Conservation (phyloP, 139 green algal genomes). For the Haematococcus sp. region DNA sequence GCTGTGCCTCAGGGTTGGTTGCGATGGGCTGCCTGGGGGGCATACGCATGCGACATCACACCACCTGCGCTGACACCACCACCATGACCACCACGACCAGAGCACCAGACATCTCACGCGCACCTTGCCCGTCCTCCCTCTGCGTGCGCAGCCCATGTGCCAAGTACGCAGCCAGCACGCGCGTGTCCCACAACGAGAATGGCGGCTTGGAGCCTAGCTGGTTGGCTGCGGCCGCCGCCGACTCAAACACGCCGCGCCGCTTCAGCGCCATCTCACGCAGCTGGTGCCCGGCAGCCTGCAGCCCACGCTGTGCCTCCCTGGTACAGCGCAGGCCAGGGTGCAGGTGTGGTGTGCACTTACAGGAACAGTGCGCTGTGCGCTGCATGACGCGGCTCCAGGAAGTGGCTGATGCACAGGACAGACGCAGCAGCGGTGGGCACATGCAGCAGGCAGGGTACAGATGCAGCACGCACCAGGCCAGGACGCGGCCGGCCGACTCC, state of each 20-base stretch:
- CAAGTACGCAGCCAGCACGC: slow-evolving; percentile 24
- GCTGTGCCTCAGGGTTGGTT: too few species aligned
- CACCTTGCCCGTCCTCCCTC: neutral
- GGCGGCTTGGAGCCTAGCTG: slow-evolving; percentile 19
- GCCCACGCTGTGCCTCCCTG: neutral
- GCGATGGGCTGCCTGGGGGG: too few species aligned
- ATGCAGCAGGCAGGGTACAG: too few species aligned
- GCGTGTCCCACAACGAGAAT: slow-evolving; percentile 18
- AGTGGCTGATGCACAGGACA: too few species aligned
- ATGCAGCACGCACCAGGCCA: too few species aligned
- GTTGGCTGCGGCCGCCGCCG: neutral
- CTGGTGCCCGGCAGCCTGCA: neutral
- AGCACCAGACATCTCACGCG: too few species aligned
- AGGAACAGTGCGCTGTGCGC: neutral
- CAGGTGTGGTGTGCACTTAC: neutral
- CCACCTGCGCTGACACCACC: too few species aligned
- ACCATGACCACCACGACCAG: too few species aligned
- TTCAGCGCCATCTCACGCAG: neutral
- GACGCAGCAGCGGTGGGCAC: too few species aligned
- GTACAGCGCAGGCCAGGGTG: neutral
- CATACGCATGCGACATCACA: too few species aligned
- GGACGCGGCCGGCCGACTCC: too few species aligned
- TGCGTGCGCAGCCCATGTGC: neutral
- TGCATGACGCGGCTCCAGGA: neutral
- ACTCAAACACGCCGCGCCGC: slow-evolving; percentile 11